Percentiles rank a stretch among this genome's conserved stretches.
Evolutionary conservation across 2,329 filamentous ascomycete genomes (phyloP).

Genomic region (Botrytis byssoidea): DNA sequence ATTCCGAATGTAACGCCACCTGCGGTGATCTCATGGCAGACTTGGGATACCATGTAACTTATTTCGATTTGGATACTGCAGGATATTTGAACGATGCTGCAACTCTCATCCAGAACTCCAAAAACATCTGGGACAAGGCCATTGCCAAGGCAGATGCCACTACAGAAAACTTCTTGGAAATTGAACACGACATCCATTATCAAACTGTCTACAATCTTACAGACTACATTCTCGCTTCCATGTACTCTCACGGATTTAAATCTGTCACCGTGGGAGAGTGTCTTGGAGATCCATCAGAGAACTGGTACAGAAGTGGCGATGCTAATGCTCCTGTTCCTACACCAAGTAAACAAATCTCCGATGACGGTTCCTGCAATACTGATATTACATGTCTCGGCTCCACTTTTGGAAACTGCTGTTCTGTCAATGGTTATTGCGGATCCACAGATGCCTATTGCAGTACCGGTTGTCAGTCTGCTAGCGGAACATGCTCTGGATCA

Average conservation of each 20-base stretch:
- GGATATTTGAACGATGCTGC: conserved; percentile 49
- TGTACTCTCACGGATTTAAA: conserved; percentile 41
- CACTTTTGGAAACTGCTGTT: conserved; percentile 26
- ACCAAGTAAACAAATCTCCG: conserved; percentile 16
- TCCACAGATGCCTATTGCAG: conserved; percentile 25
- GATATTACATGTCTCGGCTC: conserved; percentile 26
- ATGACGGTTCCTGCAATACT: conserved; percentile 25
- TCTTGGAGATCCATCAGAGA: conserved; percentile 44
- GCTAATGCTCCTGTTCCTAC: conserved; percentile 14
- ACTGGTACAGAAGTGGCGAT: conserved; percentile 44
- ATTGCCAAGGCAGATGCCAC: conserved; percentile 27
- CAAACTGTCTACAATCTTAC: conserved; percentile 41
- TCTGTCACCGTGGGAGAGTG: conserved; percentile 50
- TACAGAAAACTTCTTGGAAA: conserved; percentile 45
- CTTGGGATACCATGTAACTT: conserved; percentile 50
- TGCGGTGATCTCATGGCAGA: conserved; percentile 41
- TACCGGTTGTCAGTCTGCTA: conserved; percentile 23
- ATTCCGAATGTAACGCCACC: conserved; percentile 45
- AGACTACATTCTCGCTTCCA: conserved; percentile 39
- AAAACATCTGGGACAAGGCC: conserved; percentile 42
- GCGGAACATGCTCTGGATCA: conserved; percentile 17
- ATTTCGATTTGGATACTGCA: conserved; percentile 47
- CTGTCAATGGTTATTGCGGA: conserved; percentile 25
- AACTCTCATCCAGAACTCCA: conserved; percentile 47
- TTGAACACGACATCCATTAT: conserved; percentile 47